phyloP scores from a whole-genome alignment of 148 eudicot species.

The Limonium bicolor region DNA sequence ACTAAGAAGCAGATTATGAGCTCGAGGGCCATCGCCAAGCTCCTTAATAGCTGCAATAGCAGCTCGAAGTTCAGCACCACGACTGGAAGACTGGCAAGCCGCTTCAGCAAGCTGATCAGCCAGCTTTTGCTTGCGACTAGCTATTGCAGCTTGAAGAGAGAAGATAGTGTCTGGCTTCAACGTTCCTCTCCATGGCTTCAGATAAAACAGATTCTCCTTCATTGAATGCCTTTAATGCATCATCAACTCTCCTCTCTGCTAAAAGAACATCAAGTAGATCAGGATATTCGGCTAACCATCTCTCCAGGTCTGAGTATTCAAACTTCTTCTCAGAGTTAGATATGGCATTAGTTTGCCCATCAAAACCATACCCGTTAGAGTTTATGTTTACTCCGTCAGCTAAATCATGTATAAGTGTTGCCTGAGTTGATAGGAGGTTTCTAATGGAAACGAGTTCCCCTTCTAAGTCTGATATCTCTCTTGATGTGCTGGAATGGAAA shows the following conservation, averaged over 20 bases:
- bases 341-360: slow-evolving; percentile 24
- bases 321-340: slow-evolving; percentile 24
- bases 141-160: slow-evolving; percentile 50
- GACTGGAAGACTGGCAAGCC: slow-evolving; percentile 83
- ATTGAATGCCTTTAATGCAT: slow-evolving; percentile 59
- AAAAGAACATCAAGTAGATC: slow-evolving; percentile 81
- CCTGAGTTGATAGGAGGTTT: slow-evolving; percentile 85
- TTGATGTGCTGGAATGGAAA: slow-evolving; percentile 53
- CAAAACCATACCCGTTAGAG: slow-evolving; percentile 26
- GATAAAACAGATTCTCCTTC: slow-evolving; percentile 56
- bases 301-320: slow-evolving; percentile 69
- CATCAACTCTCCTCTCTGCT: slow-evolving; percentile 89
- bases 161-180: slow-evolving; percentile 29
- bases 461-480: slow-evolving; percentile 91
- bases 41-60: slow-evolving; percentile 67
- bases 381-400: slow-evolving; percentile 81
- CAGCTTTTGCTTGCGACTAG: slow-evolving; percentile 60
- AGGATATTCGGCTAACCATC: slow-evolving; percentile 65
- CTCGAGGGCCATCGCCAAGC: slow-evolving; percentile 92
- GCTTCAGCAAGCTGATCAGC: slow-evolving; percentile 95
- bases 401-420: slow-evolving; percentile 68
- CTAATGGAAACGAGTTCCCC: slow-evolving; percentile 93
- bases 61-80: slow-evolving; percentile 83
- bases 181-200: slow-evolving; percentile 63
- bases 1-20: slow-evolving; percentile 66